Evolutionary conservation across 768 basidiomycete species (phyloP), one percentile per base, ranked within the genome.

Genomic region (Strobilomyces dryophilus): DNA sequence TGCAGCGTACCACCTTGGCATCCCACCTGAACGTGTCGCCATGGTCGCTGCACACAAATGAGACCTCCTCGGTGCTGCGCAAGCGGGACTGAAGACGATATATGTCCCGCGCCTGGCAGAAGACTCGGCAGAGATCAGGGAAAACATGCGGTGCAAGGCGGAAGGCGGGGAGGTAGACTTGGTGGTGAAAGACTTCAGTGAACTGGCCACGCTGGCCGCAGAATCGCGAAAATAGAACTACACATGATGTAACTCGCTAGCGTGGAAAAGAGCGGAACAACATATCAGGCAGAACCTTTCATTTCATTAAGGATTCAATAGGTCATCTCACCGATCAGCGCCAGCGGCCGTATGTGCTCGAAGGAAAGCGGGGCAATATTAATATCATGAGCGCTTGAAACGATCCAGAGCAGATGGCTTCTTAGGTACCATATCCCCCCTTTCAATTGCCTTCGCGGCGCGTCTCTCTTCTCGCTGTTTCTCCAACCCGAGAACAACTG

Each of bases 21-120:
- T 68, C 7, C 53, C 73, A 1, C 79, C 84, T 0, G 58, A 75
- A 10, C 75, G 76, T 36, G 73, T 78, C 37, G 84, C 79, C 2
- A 80, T 88, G 79, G 85, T 87, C 9, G 84, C 85, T 0, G 75
- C 84, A 8, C 86, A 87, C 66, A 71, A 73, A 4, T 73, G 67
- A 51, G 86, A 88, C 59, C 70, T 85, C 12, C 73, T 74, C 1
- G 81, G 74, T 0, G 84, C 85, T 0, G 76, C 74, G 0, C 61
- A 59, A 0, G 66, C 73, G 4, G 85, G 85, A 1, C 70, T 85
- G 71, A 76, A 73, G 55, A 82, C 84, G 0, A 68, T 87, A 2
- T 87, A 85, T 51, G 72, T 87, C 0, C 77, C 73, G 0, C 75
- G 84, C 2, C 67, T 71, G 0, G 69, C 71, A 0, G 82, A 84